Base-by-base conservation (phyloP, 345 rosid species). In the Combretum micranthum region DNA sequence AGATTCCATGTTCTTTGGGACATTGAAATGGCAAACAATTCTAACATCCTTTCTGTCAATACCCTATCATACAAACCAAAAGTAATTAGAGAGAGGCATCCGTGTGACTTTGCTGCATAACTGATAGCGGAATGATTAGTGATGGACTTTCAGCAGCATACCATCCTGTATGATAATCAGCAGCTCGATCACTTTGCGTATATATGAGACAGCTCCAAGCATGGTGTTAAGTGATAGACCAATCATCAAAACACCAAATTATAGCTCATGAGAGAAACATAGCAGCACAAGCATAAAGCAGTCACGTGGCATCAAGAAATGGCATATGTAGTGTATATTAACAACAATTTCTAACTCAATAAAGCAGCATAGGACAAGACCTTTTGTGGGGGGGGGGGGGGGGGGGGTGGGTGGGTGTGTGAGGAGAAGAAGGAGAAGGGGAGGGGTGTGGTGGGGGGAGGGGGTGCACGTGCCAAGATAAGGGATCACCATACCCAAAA, bases 1-100 rank as follows among this genome's bases (percentile, higher is more conserved):
- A 60, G 88, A 79, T 76, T 93, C 97, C 99, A 93, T 89, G 49
- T 97, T 86, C 70, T 93, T 93, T 18, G 99, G 99, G 49, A 89
- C 69, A 72, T 93, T 89, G 49, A 81, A 85, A 69, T 89, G 99
- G 78, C 87, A 86, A 73, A 89, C 99, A 66, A 89, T 63, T 73
- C 97, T 81, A 52, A 89, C 99, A 79, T 89, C 96, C 73, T 89
- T 89, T 75, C 89, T 80, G 67, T 89, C 97, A 66, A 89, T 93
- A 72, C 97, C 99, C 99, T 87, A 65, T 7, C 57, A 72, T 21
- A 50, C 44, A 20, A 45, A 69, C 43, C 47, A 72, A 44, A 71
- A 56, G 57, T 45, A 42, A 47, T 67, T 67, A 15, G 25, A 14
- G 15, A 25, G 45, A 48, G 47, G 50, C 55, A 59, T 52, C 53